These are phyloP conservation scores for Xanthoconium stramineum DNA, from an alignment of 768 basidiomycete genomes.

Conservation along the genomic window DNA sequence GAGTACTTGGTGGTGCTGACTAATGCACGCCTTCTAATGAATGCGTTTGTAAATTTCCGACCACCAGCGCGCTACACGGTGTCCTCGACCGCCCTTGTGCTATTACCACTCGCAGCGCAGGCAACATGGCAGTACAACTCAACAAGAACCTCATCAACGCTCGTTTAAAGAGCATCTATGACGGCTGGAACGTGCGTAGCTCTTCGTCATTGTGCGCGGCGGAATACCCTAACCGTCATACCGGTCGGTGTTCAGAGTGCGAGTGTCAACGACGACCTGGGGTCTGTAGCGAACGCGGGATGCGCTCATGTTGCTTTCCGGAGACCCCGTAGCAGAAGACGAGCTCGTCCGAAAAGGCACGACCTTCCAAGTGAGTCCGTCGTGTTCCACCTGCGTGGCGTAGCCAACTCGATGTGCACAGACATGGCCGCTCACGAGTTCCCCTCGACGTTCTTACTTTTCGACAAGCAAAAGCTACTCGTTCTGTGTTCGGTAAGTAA, in stretches of 20 bases:
- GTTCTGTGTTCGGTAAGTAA: slow-evolving; percentile 88
- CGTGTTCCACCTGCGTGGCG: not conserved
- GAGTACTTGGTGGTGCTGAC: slow-evolving; percentile 25
- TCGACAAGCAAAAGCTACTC: slow-evolving; percentile 70
- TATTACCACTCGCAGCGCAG: slow-evolving; percentile 2
- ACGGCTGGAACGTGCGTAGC: slow-evolving; percentile 57
- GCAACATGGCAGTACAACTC: slow-evolving; percentile 64
- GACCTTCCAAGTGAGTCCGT: slow-evolving; percentile 73
- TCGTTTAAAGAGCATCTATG: slow-evolving; percentile 57
- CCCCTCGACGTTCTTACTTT: slow-evolving; percentile 86
- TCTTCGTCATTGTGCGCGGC: slow-evolving; percentile 6
- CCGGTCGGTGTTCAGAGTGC: slow-evolving; percentile 45
- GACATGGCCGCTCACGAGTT: slow-evolving; percentile 99
- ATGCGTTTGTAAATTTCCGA: slow-evolving; percentile 34
- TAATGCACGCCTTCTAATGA: slow-evolving; percentile 20
- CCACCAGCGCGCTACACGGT: slow-evolving; percentile 22
- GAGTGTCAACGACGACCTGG: slow-evolving; percentile 66
- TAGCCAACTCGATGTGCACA: slow-evolving; percentile 30
- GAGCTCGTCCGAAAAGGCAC: slow-evolving; percentile 89
- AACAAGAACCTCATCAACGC: slow-evolving; percentile 58
- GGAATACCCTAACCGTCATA: slow-evolving; percentile 11
- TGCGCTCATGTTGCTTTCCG: slow-evolving; percentile 68
- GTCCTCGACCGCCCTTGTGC: slow-evolving; percentile 10
- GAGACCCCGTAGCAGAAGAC: slow-evolving; percentile 81
- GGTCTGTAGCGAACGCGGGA: slow-evolving; percentile 64